phyloP scores from a whole-genome alignment of 2,329 filamentous ascomycete genomes.

The Ascosphaera aggregata region DNA sequence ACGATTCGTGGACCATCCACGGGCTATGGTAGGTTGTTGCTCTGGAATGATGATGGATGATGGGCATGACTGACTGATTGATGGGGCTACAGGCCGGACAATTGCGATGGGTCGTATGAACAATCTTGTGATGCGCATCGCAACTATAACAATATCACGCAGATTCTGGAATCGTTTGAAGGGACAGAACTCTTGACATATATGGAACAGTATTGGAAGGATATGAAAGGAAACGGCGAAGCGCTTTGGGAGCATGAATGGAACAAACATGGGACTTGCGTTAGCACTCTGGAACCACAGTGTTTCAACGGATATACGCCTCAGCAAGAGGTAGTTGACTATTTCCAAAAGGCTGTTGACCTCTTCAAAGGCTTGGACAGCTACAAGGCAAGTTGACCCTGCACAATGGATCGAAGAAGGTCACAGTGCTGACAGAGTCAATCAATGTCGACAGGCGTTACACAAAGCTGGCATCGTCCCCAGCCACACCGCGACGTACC shows the following conservation, averaged over 20 bases:
- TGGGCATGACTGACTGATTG: not conserved
- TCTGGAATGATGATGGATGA: not conserved
- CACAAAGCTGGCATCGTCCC: slow-evolving; percentile 31
- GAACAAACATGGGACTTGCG: slow-evolving; percentile 49
- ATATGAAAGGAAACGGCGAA: slow-evolving; percentile 29
- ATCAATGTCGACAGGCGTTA: slow-evolving; percentile 19
- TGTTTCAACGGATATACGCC: slow-evolving; percentile 37
- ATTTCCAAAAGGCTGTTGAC: slow-evolving; percentile 30
- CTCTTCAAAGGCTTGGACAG: slow-evolving; percentile 32
- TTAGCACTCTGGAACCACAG: slow-evolving; percentile 39
- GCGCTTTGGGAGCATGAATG: slow-evolving; percentile 48
- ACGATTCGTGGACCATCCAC: slow-evolving; percentile 34
- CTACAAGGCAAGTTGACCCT: slow-evolving; percentile 24
- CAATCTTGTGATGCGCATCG: slow-evolving; percentile 30
- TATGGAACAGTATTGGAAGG: slow-evolving; percentile 39
- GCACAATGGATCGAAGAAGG: too few species aligned
- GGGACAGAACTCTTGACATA: slow-evolving; percentile 27
- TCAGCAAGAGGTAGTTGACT: slow-evolving; percentile 34
- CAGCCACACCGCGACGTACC: slow-evolving; percentile 26
- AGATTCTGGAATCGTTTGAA: slow-evolving; percentile 28
- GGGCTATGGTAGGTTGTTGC: slow-evolving; percentile 25
- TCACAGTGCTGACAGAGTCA: too few species aligned
- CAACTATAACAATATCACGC: slow-evolving; percentile 32
- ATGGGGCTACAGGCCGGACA: slow-evolving; percentile 17
- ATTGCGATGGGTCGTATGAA: slow-evolving; percentile 35